phyloP scores from a whole-genome alignment of 495 filamentous ascomycete species.

The Hypoxylon cercidicola region DNA sequence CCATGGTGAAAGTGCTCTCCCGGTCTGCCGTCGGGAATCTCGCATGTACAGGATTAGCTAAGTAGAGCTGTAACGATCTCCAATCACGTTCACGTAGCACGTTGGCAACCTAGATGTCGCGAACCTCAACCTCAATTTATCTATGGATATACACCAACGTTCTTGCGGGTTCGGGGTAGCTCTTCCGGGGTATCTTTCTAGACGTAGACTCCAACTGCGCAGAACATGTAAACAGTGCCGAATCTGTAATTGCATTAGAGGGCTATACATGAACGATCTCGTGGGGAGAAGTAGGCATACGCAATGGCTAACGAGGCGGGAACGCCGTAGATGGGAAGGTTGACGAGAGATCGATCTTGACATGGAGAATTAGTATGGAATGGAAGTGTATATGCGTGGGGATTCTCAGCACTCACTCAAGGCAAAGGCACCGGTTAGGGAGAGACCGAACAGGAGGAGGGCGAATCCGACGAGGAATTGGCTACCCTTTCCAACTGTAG shows the following conservation, averaged over 20 bases:
- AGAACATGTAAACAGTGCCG: conserved; percentile 97
- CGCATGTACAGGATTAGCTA: not conserved
- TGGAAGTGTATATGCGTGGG: not conserved
- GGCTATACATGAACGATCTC: conserved; percentile 16
- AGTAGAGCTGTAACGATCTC: conserved; percentile 3
- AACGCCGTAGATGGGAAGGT: conserved; percentile 79
- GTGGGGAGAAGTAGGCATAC: conserved; percentile 62
- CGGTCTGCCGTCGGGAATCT: conserved; percentile 3
- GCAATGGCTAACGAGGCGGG: conserved; percentile 90
- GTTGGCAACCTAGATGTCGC: conserved; percentile 15
- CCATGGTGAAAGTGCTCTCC: conserved; percentile 17
- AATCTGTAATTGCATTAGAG: conserved; percentile 67
- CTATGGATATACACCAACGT: conserved; percentile 55
- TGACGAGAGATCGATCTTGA: conserved; percentile 85
- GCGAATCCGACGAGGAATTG: conserved; percentile 87
- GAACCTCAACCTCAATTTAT: conserved; percentile 41
- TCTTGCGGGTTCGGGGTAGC: conserved; percentile 40
- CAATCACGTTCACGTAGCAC: conserved; percentile 31
- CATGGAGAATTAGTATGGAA: conserved; percentile 14
- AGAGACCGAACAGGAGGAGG: conserved; percentile 73
- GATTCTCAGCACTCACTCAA: conserved; percentile 72
- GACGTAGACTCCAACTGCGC: conserved; percentile 98
- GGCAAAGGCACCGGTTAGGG: conserved; percentile 78
- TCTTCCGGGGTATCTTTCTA: conserved; percentile 64
- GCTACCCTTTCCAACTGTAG: conserved; percentile 79